These are phyloP conservation scores for Penicillium brasilianum DNA, from an alignment of 2,329 filamentous ascomycete species.

Conservation along the genomic window DNA sequence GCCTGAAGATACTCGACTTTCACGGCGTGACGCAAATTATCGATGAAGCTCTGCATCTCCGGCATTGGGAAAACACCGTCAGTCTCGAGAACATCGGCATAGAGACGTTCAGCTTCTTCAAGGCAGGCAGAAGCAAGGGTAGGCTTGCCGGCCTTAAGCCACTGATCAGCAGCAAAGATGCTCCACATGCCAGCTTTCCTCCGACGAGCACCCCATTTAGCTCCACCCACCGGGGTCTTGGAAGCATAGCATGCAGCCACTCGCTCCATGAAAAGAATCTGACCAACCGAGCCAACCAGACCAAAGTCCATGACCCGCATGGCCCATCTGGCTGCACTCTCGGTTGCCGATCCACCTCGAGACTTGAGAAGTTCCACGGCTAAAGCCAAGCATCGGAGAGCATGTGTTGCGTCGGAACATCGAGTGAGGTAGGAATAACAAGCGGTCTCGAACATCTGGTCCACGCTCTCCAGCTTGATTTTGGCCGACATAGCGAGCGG, in stretches of 20 bases:
- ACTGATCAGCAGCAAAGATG: conserved; percentile 79
- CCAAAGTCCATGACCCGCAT: conserved; percentile 78
- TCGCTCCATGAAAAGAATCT: conserved; percentile 83
- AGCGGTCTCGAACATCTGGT: conserved; percentile 86
- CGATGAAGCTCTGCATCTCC: conserved; percentile 57
- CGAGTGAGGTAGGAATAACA: conserved; percentile 91
- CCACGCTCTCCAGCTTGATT: conserved; percentile 77
- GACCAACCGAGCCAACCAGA: conserved; percentile 74
- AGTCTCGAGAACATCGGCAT: conserved; percentile 50
- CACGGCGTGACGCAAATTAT: conserved; percentile 50
- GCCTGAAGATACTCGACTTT: conserved; percentile 52
- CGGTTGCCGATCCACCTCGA: conserved; percentile 77
- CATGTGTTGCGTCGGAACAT: conserved; percentile 78
- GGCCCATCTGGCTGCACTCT: conserved; percentile 87
- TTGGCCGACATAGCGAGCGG: conserved; percentile 74
- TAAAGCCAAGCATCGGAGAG: conserved; percentile 76
- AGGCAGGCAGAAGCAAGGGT: conserved; percentile 80
- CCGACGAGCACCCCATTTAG: conserved; percentile 71
- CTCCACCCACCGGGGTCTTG: conserved; percentile 69
- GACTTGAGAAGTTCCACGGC: conserved; percentile 82
- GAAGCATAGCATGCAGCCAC: conserved; percentile 82
- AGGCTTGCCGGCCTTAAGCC: conserved; percentile 77
- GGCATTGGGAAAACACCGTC: conserved; percentile 54
- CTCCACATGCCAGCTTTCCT: conserved; percentile 92
- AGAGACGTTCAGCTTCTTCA: conserved; percentile 66